Conservation (phyloP, 2,329 filamentous ascomycete species). For the Fusarium sp. region DNA sequence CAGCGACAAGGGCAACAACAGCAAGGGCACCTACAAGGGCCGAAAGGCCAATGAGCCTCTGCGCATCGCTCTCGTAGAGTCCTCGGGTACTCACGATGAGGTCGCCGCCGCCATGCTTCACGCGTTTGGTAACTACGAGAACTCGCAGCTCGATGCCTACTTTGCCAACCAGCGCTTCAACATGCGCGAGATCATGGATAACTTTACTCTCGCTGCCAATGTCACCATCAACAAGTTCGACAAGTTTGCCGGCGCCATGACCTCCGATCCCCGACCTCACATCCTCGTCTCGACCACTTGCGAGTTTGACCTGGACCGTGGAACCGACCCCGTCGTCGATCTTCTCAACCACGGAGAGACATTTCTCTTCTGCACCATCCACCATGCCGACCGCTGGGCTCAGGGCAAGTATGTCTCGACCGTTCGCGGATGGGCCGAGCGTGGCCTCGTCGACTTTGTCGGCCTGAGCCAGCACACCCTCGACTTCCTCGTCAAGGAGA, state of each 20-base stretch:
- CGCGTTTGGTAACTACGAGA: slow-evolving; percentile 40
- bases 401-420: slow-evolving; percentile 38
- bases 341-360: slow-evolving; percentile 39
- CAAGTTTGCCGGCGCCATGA: slow-evolving; percentile 29
- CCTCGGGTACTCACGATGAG: slow-evolving; percentile 46
- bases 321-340: slow-evolving; percentile 29
- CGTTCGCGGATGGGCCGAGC: slow-evolving; percentile 34
- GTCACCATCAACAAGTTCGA: slow-evolving; percentile 29
- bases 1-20: neutral
- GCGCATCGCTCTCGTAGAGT: slow-evolving; percentile 44
- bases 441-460: slow-evolving; percentile 42
- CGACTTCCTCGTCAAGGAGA: slow-evolving; percentile 40
- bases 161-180: slow-evolving; percentile 43
- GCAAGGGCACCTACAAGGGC: neutral
- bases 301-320: slow-evolving; percentile 42
- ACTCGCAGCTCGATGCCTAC: slow-evolving; percentile 39
- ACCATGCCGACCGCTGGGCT: slow-evolving; percentile 46
- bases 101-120: slow-evolving; percentile 44
- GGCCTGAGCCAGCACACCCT: slow-evolving; percentile 45
- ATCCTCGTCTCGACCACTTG: slow-evolving; percentile 47
- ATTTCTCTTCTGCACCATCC: slow-evolving; percentile 45
- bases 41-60: slow-evolving; percentile 31
- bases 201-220: slow-evolving; percentile 41
- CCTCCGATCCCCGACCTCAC: slow-evolving; percentile 30
- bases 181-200: slow-evolving; percentile 44